These are phyloP conservation scores for Rhizopus delemar DNA, from an alignment of 371 early-diverging fungal species.

Conservation along the genomic window DNA sequence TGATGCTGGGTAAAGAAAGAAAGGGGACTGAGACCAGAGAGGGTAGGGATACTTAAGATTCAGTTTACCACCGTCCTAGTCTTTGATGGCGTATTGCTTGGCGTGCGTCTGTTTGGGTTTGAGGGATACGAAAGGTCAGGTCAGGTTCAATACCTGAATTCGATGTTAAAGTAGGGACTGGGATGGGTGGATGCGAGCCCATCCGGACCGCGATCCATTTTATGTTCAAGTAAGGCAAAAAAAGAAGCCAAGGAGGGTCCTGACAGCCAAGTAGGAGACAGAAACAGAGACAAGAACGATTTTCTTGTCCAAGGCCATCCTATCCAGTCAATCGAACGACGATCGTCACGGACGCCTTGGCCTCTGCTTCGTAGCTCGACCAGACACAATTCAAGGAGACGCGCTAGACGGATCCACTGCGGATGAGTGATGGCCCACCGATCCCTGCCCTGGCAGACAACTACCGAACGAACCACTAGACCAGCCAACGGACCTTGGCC, in stretches of 20 bases:
- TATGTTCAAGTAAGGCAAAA: constrained; percentile 33
- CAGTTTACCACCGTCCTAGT: constrained; percentile 58
- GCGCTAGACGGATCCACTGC: constrained; percentile 41
- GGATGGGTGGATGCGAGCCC: constrained; percentile 56
- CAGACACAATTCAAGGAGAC: constrained; percentile 52
- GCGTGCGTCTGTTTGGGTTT: constrained; percentile 60
- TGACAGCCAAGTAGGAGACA: constrained; percentile 32
- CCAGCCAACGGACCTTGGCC: constrained; percentile 60
- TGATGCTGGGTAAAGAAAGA: constrained; percentile 40
- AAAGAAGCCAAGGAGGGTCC: not conserved
- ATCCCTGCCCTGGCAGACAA: constrained; percentile 41
- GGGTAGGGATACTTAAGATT: constrained; percentile 65
- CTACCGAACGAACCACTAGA: constrained; percentile 48
- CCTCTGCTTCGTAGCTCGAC: constrained; percentile 61
- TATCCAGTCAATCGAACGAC: constrained; percentile 46
- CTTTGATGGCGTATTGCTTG: constrained; percentile 55
- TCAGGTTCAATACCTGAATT: constrained; percentile 46
- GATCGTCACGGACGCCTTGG: constrained; percentile 66
- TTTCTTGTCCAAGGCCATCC: constrained; percentile 61
- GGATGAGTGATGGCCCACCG: constrained; percentile 32
- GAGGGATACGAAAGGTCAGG: constrained; percentile 59
- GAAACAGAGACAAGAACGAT: too few species aligned
- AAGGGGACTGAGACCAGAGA: not conserved
- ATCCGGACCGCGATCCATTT: constrained; percentile 25
- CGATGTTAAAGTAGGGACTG: constrained; percentile 65